Percentiles rank a stretch among this genome's conserved stretches.
phyloP scores from a whole-genome alignment of 179 eudicot species.

The Amaranthus tricolor region DNA sequence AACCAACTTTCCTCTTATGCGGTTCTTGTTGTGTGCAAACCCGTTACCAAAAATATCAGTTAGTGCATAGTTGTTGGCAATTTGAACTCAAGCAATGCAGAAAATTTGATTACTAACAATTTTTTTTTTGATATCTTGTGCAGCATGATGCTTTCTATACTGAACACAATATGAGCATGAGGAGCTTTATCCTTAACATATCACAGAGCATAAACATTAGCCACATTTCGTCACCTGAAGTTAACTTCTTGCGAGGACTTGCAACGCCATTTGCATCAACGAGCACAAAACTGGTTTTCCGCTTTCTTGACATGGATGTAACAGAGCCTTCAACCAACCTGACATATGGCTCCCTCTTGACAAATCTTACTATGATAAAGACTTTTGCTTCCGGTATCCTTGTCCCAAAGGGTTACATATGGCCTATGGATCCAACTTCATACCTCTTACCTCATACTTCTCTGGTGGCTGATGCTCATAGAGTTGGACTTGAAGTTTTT shows the following conservation, averaged over 20 bases:
- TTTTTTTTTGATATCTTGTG: constrained; percentile 6
- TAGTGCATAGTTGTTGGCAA: too few species aligned
- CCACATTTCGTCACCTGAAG: constrained; percentile 89
- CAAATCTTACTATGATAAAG: constrained; percentile 66
- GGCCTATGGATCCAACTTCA: constrained; percentile 55
- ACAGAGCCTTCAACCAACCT: constrained; percentile 76
- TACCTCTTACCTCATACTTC: constrained; percentile 68
- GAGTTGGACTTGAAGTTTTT: constrained; percentile 62
- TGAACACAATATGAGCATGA: constrained; percentile 78
- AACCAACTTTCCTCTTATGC: too few species aligned
- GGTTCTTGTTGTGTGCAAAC: too few species aligned
- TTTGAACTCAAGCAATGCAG: too few species aligned
- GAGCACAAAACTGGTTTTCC: constrained; percentile 58
- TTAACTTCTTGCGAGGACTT: constrained; percentile 63
- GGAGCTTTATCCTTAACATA: constrained; percentile 51
- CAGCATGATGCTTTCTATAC: constrained; percentile 83
- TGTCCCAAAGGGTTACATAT: constrained; percentile 81
- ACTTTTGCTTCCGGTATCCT: constrained; percentile 93
- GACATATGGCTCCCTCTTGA: constrained; percentile 68
- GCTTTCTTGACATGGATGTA: constrained; percentile 50
- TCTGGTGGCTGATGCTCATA: constrained; percentile 85
- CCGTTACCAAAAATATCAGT: too few species aligned
- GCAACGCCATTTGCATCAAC: constrained; percentile 40
- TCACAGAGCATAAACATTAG: constrained; percentile 43
- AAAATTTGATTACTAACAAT: background rate